Conservation (phyloP, 2,329 filamentous ascomycete genomes). For the Epichloe scottii region DNA sequence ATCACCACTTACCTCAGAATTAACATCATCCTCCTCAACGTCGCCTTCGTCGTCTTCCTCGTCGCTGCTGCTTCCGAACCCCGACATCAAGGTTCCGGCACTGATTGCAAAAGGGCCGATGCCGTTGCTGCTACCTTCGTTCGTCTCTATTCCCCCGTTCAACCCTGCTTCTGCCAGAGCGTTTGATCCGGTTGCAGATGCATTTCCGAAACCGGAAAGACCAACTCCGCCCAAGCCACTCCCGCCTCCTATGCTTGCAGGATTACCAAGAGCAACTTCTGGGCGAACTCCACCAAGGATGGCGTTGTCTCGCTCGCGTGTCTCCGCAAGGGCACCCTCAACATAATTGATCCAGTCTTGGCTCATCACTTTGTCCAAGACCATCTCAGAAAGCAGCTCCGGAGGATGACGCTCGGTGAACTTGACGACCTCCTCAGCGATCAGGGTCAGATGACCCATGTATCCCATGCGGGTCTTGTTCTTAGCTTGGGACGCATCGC, state of each 20-base stretch:
- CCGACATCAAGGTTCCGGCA: slow-evolving; percentile 66
- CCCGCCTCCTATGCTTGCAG: slow-evolving; percentile 45
- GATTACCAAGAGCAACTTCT: slow-evolving; percentile 73
- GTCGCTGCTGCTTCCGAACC: slow-evolving; percentile 89
- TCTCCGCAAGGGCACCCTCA: slow-evolving; percentile 84
- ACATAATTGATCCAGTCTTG: slow-evolving; percentile 91
- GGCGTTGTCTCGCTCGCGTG: slow-evolving; percentile 92
- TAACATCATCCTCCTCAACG: slow-evolving; percentile 64
- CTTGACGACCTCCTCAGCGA: slow-evolving; percentile 96
- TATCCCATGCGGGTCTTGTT: slow-evolving; percentile 89
- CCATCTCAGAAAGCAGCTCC: slow-evolving; percentile 69
- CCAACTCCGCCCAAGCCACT: slow-evolving; percentile 36
- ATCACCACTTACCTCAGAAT: slow-evolving; percentile 48
- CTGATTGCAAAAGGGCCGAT: slow-evolving; percentile 62
- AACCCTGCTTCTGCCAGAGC: slow-evolving; percentile 72
- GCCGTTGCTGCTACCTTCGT: slow-evolving; percentile 51
- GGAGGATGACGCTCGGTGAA: slow-evolving; percentile 91
- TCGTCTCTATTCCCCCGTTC: slow-evolving; percentile 60
- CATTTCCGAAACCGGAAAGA: slow-evolving; percentile 30
- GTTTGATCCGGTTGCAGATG: slow-evolving; percentile 38
- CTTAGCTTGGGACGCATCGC: slow-evolving; percentile 71
- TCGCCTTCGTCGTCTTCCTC: slow-evolving; percentile 95
- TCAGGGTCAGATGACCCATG: slow-evolving; percentile 95
- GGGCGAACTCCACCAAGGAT: slow-evolving; percentile 91
- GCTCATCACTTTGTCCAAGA: slow-evolving; percentile 80